Evolutionary conservation across 495 filamentous ascomycete genomes (phyloP).

Genomic region (Podospora australis): DNA sequence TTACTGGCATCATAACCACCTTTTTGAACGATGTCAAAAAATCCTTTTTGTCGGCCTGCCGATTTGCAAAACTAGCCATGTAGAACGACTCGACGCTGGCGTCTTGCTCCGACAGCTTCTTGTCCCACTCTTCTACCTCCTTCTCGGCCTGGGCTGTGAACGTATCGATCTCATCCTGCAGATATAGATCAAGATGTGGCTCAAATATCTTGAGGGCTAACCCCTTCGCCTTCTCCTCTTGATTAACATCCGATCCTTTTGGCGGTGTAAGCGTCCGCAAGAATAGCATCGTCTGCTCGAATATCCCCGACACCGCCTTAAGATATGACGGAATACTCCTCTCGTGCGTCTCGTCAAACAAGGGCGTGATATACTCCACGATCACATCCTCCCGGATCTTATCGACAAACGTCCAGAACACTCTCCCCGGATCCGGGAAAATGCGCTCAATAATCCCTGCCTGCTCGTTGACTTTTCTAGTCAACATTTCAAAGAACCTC

Average conservation of each 20-base stretch:
- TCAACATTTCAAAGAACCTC: constrained; percentile 70
- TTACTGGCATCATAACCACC: constrained; percentile 97
- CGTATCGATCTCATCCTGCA: constrained; percentile 84
- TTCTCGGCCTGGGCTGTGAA: constrained; percentile 70
- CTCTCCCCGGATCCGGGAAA: constrained; percentile 70
- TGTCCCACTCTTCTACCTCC: constrained; percentile 81
- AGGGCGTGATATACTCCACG: constrained; percentile 73
- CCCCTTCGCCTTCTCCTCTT: constrained; percentile 45
- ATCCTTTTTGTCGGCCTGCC: constrained; percentile 92
- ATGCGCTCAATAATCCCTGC: constrained; percentile 73
- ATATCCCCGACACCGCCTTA: constrained; percentile 78
- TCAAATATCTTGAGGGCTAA: constrained; percentile 72
- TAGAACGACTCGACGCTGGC: constrained; percentile 87
- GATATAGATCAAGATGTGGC: constrained; percentile 85
- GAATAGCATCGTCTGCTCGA: constrained; percentile 75
- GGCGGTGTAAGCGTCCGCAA: constrained; percentile 57
- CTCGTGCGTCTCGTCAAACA: constrained; percentile 87
- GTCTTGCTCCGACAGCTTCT: constrained; percentile 83
- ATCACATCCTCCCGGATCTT: constrained; percentile 80
- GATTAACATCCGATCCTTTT: constrained; percentile 24
- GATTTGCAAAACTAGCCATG: constrained; percentile 80
- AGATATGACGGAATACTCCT: constrained; percentile 71
- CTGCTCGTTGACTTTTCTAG: constrained; percentile 74
- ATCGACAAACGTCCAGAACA: constrained; percentile 70
- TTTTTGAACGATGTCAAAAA: constrained; percentile 97